Percentiles rank a stretch among this genome's conserved stretches.
Evolutionary conservation across 2,329 filamentous ascomycete genomes (phyloP).

Genomic region (Akanthomyces muscarius): DNA sequence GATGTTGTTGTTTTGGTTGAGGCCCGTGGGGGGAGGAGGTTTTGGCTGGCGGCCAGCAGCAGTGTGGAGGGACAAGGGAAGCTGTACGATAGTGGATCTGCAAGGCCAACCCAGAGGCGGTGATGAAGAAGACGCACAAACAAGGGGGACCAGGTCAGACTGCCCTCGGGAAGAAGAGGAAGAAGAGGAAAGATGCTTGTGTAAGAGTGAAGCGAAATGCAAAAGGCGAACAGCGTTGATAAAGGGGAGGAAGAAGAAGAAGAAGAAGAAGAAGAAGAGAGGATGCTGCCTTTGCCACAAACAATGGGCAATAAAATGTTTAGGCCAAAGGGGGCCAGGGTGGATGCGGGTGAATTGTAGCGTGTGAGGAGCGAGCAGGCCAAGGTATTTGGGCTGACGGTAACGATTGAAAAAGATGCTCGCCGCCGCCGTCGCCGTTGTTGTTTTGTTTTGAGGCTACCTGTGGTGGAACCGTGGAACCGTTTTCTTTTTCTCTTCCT

Average conservation of each 20-base stretch:
- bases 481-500: too few species aligned
- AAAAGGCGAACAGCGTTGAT: not conserved
- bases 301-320: constrained; percentile 9
- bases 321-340: constrained; percentile 1
- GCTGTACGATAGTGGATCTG: constrained; percentile 9
- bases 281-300: constrained; percentile 18
- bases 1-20: constrained; percentile 13
- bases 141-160: not conserved
- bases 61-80: constrained; percentile 10
- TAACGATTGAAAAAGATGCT: not conserved
- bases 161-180: not conserved
- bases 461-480: too few species aligned
- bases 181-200: not conserved
- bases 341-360: not conserved
- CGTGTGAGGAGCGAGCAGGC: constrained; percentile 18
- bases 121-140: constrained; percentile 6
- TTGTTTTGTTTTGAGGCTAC: not conserved
- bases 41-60: not conserved
- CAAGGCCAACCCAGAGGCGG: constrained; percentile 6
- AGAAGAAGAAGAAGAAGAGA: not conserved
- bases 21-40: not conserved
- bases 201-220: not conserved
- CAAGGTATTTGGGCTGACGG: constrained; percentile 16
- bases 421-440: not conserved
- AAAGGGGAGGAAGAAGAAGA: not conserved